These are phyloP conservation scores for Bipolaris cookei DNA, from an alignment of 2,329 filamentous ascomycete species.

Conservation along the genomic window DNA sequence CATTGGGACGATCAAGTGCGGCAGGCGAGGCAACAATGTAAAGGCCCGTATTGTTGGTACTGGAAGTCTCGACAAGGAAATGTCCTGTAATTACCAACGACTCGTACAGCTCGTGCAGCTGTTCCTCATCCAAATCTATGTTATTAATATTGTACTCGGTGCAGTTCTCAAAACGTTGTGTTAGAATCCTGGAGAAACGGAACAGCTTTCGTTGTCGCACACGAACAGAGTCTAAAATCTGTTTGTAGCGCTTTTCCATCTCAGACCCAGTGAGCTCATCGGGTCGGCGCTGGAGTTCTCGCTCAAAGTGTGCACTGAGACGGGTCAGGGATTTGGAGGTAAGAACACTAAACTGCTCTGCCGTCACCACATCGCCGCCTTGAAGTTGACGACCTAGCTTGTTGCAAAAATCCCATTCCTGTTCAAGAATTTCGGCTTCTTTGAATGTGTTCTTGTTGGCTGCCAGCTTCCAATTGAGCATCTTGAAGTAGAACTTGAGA, in stretches of 20 bases:
- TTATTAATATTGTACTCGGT: conserved; percentile 92
- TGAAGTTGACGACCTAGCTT: conserved; percentile 90
- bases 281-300: conserved; percentile 81
- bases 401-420: conserved; percentile 98
- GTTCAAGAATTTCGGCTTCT: conserved; percentile 94
- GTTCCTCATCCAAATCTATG: conserved; percentile 69
- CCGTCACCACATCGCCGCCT: conserved; percentile 93
- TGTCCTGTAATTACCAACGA: conserved; percentile 82
- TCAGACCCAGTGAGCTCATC: conserved; percentile 79
- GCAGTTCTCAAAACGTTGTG: conserved; percentile 93
- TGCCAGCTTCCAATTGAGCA: conserved; percentile 96
- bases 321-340: conserved; percentile 92
- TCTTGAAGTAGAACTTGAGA: conserved; percentile 97
- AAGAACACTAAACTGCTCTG: conserved; percentile 92
- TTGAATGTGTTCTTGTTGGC: conserved; percentile 99
- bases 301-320: conserved; percentile 88
- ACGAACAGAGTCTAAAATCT: conserved; percentile 91
- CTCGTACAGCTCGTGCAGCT: conserved; percentile 78
- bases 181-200: conserved; percentile 88
- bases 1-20: conserved; percentile 74
- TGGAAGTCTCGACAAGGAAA: conserved; percentile 77
- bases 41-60: conserved; percentile 72
- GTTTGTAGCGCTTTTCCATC: conserved; percentile 97
- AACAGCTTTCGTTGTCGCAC: conserved; percentile 96
- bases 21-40: conserved; percentile 85